Conservation (phyloP, 2,329 filamentous ascomycete species). For the Penicillium sp. region DNA sequence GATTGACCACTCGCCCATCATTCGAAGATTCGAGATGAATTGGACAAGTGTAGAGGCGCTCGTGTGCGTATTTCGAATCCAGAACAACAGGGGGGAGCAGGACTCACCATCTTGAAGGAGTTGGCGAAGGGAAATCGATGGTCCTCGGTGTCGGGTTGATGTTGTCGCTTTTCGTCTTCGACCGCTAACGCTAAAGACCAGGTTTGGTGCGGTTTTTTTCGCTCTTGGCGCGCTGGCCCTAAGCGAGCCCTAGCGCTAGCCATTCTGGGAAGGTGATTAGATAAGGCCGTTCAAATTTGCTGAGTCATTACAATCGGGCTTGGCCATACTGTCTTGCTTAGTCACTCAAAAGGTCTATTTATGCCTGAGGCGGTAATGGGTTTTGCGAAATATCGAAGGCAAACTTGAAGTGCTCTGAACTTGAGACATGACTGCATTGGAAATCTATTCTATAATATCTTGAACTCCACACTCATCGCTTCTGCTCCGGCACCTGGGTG, state of each 20-base stretch:
- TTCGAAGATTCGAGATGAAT: constrained; percentile 10
- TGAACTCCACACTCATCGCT: constrained; percentile 31
- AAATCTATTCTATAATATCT: constrained; percentile 11
- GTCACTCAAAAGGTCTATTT: too few relatives aligned
- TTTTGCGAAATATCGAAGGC: too few relatives aligned
- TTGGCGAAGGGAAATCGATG: constrained; percentile 47
- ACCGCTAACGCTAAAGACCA: constrained; percentile 37
- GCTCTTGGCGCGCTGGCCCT: constrained; percentile 43
- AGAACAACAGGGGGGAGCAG: constrained; percentile 19
- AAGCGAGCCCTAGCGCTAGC: constrained; percentile 50
- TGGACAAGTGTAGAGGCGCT: constrained; percentile 16
- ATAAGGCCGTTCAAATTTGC: background rate
- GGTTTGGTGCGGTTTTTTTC: constrained; percentile 46
- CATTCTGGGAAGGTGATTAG: constrained; percentile 22
- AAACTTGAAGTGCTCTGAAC: too few relatives aligned
- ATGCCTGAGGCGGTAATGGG: too few relatives aligned
- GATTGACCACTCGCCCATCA: constrained; percentile 10
- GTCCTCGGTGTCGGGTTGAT: constrained; percentile 47
- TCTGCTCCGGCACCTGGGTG: constrained; percentile 66
- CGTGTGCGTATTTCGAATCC: constrained; percentile 10
- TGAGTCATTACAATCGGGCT: background rate
- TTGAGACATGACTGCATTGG: background rate
- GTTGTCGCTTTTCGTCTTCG: constrained; percentile 45
- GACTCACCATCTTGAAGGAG: constrained; percentile 53
- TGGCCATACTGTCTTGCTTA: too few relatives aligned